Base-by-base conservation (phyloP, 2,329 filamentous ascomycete species). In the Cladophialophora yegresii region DNA sequence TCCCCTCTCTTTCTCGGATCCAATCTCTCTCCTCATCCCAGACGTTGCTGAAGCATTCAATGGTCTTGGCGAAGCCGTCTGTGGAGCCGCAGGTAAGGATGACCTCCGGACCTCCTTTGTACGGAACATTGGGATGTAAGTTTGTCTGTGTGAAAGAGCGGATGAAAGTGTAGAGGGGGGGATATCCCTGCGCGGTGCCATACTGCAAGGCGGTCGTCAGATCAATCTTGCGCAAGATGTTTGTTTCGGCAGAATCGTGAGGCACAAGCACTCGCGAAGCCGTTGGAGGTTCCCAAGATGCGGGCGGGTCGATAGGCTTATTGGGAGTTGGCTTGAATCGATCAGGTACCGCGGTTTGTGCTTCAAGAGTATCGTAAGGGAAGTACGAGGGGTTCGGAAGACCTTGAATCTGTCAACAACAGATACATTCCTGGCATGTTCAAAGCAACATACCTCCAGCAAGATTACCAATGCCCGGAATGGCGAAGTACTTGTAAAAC, bases 341-440 rank as follows among this genome's bases (percentile, higher is more conserved):
- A 68, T 89, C 81, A 7, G 91, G 88, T 67, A 85, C 84, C 33
- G 91, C 91, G 66, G 89, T 86, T 69, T 89, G 87, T 47, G 92
- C 91, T 77, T 96, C 91, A 67, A 97, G 86, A 0, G 92, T 95
- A 72, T 97, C 92, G 77, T 90, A 96, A 8, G 93, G 93, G 73
- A 97, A 97, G 78, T 91, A 91, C 63, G 84, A 84, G 45, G 88
- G 82, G 76, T 95, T 89, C 16, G 93, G 93, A 23, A 96, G 84
- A 65, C 91, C 91, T 93, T 68, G 61, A 54, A 62, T 68, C 23
- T 30, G 54, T 45, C 28, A 51, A 40, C n/a, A 45, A 53, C 30
- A 58, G 30, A 56, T 3, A 54, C 20, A 12, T n/a, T 26, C 20
- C 45, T 45, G 13, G 12, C 22, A 51, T 22, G 7, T 4, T 20